Evolutionary conservation across 805 yeast species (phyloP), one percentile per base, ranked within the genome.

Genomic region (Diddensiella transvaalensis): DNA sequence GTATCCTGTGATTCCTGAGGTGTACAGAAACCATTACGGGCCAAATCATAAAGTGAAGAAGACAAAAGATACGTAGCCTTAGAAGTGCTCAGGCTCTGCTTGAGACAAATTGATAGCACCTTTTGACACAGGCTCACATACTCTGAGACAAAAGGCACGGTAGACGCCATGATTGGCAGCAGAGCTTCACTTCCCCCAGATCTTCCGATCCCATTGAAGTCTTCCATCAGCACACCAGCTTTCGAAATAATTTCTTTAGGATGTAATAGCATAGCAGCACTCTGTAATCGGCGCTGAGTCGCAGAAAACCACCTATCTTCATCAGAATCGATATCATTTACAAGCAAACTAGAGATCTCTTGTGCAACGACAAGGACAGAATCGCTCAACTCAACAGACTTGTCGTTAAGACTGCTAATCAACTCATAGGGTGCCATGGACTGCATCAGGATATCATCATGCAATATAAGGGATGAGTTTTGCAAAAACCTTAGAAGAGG

Each of bases 11-110:
- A 85, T 17, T 87, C 82, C 60, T 86, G 85, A 10, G 99, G 99
- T 1, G 95, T 79, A 62, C 99, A 93, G 76, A 89, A 90, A 0
- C 99, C 99, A 47, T 83, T 78, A 11, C 78, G 78, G 0, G 95
- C 79, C 23, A 93, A 67, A 4, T 75, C 75, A 52, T 75, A 69
- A 32, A 91, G 72, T 4, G 82, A 61, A 3, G 74, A 67, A 4
- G 83, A 58, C 42, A 93, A 67, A 29, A 79, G 69, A 59, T 70
- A 83, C 0, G 87, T 72, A 5, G 89, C 83, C 52, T 79, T 79
- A 3, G 87, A 73, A 6, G 79, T 68, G 23, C 76, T 73, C 18
- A 66, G 52, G 60, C 86, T 86, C 58, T 79, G 73, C 0, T 56
- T 54, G 41, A 76, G 71, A 6, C 74, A 61, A 47, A 77, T 76